Evolutionary conservation across 345 rosid species (phyloP), one percentile per base, ranked within the genome.

Genomic region (Dovyalis caffra): DNA sequence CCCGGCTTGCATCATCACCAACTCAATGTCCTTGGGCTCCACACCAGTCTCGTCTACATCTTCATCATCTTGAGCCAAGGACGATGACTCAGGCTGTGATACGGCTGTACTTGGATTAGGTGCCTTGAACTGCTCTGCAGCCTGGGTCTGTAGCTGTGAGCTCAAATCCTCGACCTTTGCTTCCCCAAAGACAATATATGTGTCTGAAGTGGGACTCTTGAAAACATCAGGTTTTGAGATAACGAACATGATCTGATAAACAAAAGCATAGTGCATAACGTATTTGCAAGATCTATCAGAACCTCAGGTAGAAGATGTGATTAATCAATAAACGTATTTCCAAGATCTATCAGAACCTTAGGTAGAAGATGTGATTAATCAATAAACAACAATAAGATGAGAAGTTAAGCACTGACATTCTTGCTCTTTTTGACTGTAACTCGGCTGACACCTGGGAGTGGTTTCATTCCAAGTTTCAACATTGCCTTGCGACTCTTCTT

Each of bases 1-100:
- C 76, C 93, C 94, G 9, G 96, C 97, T 84, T 92, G 97, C 29
- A 93, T 92, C 94, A 92, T 91, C 72, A 92, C 97, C 82, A 92
- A 76, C 76, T 91, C 96, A 10, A 91, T 89, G 75, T 92, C 97
- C 87, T 88, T 89, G 7, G 96, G 96, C 86, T 92, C 97, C 16
- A 91, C 94, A 16, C 89, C 97, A 8, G 88, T 86, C 66, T 89
- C 96, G 67, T 92, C 97, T 3, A 92, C 91, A 63, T 88, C 97
- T 82, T 91, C 97, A 60, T 91, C 97, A 56, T 88, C 98, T 69
- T 88, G 91, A 74, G 76, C 90, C 61, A 34, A 71, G 23, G 86
- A 72, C 0, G 94, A 89, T 72, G 93, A 69, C 81, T 90, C 96
- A 0, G 92, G 91, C 72, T 88, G 83, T 23, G 93, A 81, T 40